Conservation (phyloP, 257 asterid species). For the Gentiana straminea region DNA sequence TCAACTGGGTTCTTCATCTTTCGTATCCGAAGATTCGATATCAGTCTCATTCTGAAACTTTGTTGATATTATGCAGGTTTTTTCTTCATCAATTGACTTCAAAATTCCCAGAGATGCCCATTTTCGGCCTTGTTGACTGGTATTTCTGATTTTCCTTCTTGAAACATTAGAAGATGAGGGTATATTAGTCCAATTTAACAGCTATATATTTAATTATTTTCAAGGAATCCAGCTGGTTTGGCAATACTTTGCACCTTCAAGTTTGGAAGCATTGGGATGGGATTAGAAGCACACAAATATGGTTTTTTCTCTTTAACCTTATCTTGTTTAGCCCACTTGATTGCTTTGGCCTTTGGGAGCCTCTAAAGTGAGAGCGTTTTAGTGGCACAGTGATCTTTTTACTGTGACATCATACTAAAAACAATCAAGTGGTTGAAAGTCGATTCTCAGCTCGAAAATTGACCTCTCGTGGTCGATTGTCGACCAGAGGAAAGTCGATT, state of each 20-base stretch:
- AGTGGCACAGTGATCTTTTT: too few species aligned
- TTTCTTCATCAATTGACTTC: conserved; percentile 72
- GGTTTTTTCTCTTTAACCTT: conserved; percentile 31
- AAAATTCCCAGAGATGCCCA: conserved; percentile 55
- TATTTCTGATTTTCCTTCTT: conserved; percentile 17
- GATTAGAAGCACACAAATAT: conserved; percentile 87
- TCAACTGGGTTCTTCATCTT: not conserved
- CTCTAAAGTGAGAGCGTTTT: too few species aligned
- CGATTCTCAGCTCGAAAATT: too few species aligned
- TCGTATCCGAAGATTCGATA: not conserved
- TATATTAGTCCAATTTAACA: conserved; percentile 2
- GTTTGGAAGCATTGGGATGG: conserved; percentile 85
- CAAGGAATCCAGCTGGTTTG: conserved; percentile 96
- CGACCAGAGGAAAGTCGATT: not conserved
- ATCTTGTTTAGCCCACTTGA: too few species aligned
- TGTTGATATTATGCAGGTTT: conserved; percentile 33
- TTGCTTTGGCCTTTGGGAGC: not conserved
- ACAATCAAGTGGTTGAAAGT: not conserved
- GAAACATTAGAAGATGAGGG: not conserved
- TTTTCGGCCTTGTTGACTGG: conserved; percentile 93
- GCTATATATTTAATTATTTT: conserved; percentile 3
- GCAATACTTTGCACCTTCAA: conserved; percentile 95
- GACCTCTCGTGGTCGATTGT: not conserved
- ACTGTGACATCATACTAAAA: too few species aligned
- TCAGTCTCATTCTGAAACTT: not conserved